phyloP scores from a whole-genome alignment of 164 flowering plant species.

The Warburgia ugandensis region DNA sequence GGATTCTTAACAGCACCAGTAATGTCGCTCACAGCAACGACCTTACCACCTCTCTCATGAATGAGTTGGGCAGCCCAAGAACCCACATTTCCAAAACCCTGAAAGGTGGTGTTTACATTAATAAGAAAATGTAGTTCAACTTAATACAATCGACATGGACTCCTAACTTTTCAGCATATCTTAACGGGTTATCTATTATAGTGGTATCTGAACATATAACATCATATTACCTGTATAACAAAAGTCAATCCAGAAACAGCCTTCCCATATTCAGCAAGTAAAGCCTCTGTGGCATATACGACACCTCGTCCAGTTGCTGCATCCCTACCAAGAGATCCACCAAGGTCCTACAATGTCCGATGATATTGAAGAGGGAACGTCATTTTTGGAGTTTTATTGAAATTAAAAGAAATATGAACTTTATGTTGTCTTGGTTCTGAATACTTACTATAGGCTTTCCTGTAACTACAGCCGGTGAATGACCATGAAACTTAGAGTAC shows the following conservation, averaged over 20 bases:
- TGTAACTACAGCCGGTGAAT: slow-evolving; percentile 79
- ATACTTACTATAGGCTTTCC: slow-evolving; percentile 73
- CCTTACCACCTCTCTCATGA: slow-evolving; percentile 67
- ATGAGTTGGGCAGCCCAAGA: slow-evolving; percentile 72
- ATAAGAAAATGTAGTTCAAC: too few species aligned
- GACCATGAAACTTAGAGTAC: slow-evolving; percentile 79
- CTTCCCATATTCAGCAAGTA: slow-evolving; percentile 70
- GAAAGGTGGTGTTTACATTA: neutral
- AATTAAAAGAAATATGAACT: neutral
- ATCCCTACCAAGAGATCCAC: slow-evolving; percentile 83
- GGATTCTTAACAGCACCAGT: slow-evolving; percentile 57
- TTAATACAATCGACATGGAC: too few species aligned
- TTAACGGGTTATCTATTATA: too few species aligned
- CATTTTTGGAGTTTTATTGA: neutral
- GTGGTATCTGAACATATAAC: neutral
- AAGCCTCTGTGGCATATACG: slow-evolving; percentile 64
- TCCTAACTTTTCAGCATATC: too few species aligned
- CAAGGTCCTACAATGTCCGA: slow-evolving; percentile 52
- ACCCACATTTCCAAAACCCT: slow-evolving; percentile 88
- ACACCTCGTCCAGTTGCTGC: slow-evolving; percentile 93
- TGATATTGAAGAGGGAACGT: neutral
- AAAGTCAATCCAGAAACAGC: slow-evolving; percentile 37
- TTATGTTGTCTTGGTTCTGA: neutral
- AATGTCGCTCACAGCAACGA: slow-evolving; percentile 68
- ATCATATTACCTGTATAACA: slow-evolving; percentile 26